Evolutionary conservation across 2,329 filamentous ascomycete genomes (phyloP), one percentile per base, ranked within the genome.

Genomic region (Ascochyta lentis): DNA sequence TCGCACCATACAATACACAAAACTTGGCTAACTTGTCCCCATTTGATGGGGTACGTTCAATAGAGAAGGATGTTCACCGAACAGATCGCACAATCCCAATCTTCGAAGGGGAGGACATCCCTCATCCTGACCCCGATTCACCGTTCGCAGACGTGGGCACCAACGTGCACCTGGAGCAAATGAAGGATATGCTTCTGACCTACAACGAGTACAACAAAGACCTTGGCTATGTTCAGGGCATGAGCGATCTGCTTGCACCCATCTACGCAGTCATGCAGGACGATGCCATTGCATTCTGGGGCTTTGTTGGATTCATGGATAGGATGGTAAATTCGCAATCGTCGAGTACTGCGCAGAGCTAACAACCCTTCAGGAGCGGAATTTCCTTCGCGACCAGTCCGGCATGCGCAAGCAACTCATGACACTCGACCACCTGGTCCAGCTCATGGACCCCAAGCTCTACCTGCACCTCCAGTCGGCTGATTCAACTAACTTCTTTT

Each of bases 401-500:
- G 96, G 95, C 60, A 99, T 99, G 95, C 88, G 95, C 26, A 85
- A 88, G 22, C 96, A 99, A 75, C 87, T 99, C 3, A 81, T 92
- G 35, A 92, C 94, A 0, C 86, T 99, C 3, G 93, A 99, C 71
- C 92, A 99, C 63, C 87, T 99, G 0, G 92, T 98, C 12, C 92
- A 96, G 72, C 91, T 99, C 54, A 93, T 99, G 87, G 95, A 99
- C 65, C 95, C 96, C 0, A 90, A 92, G 72, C 86, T 99, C 7
- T 98, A 97, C 77, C 83, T 90, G 2, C 95, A 99, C 68, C 85
- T 99, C 0, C 87, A 96, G 74, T 88, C 85, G 15, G 91, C 93
- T 19, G 96, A 99, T 69, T 96, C 90, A 69, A 99, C 95, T 23
- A 99, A 99, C 75, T 99, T 99, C 77, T 99, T 99, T 78, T 99